phyloP scores from a whole-genome alignment of 306 rosid species.

The Corylus avellana region DNA sequence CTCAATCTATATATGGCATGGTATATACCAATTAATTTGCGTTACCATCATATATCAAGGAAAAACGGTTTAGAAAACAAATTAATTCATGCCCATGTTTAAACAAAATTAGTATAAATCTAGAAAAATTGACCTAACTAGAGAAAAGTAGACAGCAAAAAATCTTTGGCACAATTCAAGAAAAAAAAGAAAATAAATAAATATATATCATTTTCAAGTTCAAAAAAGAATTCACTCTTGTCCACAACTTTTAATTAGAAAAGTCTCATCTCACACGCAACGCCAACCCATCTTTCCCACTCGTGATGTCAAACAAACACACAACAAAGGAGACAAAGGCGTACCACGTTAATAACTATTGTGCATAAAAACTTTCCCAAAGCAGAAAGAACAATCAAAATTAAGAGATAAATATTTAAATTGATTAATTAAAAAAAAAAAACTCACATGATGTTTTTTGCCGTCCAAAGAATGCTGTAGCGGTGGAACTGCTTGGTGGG shows the following conservation, averaged over 20 bases:
- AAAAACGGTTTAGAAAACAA: no score
- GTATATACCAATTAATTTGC: no score
- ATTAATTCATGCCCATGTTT: no score
- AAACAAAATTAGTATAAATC: no score
- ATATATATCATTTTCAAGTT: no score
- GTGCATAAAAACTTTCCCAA: background rate
- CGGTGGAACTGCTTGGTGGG: conserved; percentile 71
- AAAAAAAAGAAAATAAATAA: no score
- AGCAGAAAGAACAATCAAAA: background rate
- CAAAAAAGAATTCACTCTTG: background rate
- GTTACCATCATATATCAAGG: no score
- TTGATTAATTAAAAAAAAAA: background rate
- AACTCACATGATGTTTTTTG: conserved; percentile 60
- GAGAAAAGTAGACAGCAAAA: no score
- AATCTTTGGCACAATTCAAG: no score
- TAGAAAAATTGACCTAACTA: no score
- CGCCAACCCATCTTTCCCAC: conserved; percentile 26
- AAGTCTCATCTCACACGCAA: conserved; percentile 50
- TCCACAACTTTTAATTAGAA: background rate
- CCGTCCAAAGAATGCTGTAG: conserved; percentile 95
- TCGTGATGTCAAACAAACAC: conserved; percentile 41
- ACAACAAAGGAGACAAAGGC: conserved; percentile 14
- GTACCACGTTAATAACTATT: conserved; percentile 25
- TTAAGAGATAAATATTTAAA: background rate
- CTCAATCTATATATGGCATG: no score